Base-by-base conservation (phyloP, 1,139 yeast genomes). In the Geotrichum europaeum region DNA sequence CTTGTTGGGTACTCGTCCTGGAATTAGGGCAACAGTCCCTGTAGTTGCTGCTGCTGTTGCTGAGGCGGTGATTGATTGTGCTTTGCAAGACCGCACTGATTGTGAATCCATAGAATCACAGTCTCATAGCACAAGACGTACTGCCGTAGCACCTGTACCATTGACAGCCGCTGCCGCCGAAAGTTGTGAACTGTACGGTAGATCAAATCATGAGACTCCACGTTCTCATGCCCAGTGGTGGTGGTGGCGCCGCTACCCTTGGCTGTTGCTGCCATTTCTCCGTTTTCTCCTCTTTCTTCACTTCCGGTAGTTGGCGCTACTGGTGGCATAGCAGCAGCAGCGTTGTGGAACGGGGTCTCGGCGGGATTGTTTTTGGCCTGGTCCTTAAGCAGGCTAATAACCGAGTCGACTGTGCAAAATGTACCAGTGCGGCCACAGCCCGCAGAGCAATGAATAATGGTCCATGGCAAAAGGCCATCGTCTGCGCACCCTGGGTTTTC, bases 351-450 rank as follows among this genome's bases (percentile, higher is more conserved):
- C 40, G 32, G 53, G 53, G 51, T 47, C 7, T 54, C 49, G 6
- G 32, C 47, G 30, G 50, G 25, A n/a, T 43, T 53, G 24, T n/a
- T 22, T 22, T 24, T 34, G 47, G 51, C 55, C 56, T 58, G 66
- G 13, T 64, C 70, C 25, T 62, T 62, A 55, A 81, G 68, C 12
- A 83, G 72, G 63, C 81, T 83, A 47, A 86, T 70, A 30, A 87
- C 76, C 18, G 87, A 78, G 72, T 89, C 96, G 49, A 88, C 79
- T 0, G 95, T 81, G 62, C 91, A 86, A 65, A 89, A 87, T 0
- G 92, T 89, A 1, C 97, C 96, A 0, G 96, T 89, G 66, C 97
- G 81, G 2, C 97, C 97, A 73, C 96, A 89, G 0, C 97, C 97
- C 0, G 97, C 96, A 4, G 92, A 85, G 72, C 97, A 89, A 72